Conservation (phyloP, 2,329 filamentous ascomycete genomes). For the Cercospora zeina region DNA sequence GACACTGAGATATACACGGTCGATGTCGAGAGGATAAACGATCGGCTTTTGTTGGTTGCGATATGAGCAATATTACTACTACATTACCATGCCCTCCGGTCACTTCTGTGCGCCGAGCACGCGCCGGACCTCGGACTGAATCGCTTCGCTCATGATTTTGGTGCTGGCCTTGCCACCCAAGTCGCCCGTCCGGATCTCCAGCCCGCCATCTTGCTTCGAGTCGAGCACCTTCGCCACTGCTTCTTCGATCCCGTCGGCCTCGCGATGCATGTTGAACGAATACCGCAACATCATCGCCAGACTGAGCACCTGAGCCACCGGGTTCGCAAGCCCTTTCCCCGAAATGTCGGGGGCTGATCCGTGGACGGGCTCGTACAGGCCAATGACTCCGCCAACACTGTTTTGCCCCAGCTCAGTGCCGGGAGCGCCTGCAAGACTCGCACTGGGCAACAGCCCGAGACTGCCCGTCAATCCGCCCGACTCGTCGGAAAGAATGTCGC, state of each 20-base stretch:
- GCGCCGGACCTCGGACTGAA: conserved; percentile 35
- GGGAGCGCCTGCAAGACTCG: conserved; percentile 39
- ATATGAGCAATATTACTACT: background rate
- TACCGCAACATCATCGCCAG: conserved; percentile 43
- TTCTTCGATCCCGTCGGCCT: conserved; percentile 51
- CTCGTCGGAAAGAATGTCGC: conserved; percentile 52
- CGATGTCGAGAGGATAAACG: background rate
- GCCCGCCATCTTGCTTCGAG: conserved; percentile 54
- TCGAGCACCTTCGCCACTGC: conserved; percentile 56
- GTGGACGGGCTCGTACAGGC: conserved; percentile 41
- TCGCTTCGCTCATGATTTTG: conserved; percentile 48
- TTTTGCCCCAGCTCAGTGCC: conserved; percentile 34
- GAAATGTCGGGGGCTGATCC: conserved; percentile 40
- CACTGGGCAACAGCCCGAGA: conserved; percentile 50
- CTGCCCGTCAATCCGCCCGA: conserved; percentile 51
- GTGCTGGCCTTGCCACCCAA: conserved; percentile 50
- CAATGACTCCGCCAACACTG: conserved; percentile 46
- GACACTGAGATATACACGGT: background rate
- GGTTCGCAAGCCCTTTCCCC: conserved; percentile 40
- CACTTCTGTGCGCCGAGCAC: conserved; percentile 22
- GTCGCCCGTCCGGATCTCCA: conserved; percentile 56
- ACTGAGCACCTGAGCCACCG: conserved; percentile 38
- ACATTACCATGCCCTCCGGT: background rate
- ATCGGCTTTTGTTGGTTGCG: background rate
- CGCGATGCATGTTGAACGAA: conserved; percentile 38